Evolutionary conservation across 805 yeast species (phyloP).

Genomic region (Cyberlindnera mycetangii): DNA sequence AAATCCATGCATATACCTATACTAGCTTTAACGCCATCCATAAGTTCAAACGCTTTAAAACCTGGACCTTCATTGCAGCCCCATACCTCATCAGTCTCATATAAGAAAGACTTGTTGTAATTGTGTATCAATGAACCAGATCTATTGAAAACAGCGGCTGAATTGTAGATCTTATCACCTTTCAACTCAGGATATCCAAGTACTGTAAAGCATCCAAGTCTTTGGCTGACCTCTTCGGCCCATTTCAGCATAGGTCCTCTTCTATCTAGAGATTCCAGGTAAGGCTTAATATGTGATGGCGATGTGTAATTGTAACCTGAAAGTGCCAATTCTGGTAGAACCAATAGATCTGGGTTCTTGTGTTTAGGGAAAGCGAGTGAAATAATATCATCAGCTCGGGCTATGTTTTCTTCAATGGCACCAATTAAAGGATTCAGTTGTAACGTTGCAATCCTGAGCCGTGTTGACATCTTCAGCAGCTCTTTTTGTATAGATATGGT

Average conservation of each 20-base stretch:
- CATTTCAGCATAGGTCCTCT: conserved; percentile 51
- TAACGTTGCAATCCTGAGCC: conserved; percentile 57
- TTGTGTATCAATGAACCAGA: conserved; percentile 56
- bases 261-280: conserved; percentile 42
- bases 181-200: conserved; percentile 76
- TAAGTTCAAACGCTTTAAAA: conserved; percentile 46
- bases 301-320: conserved; percentile 75
- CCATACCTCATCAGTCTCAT: conserved; percentile 78
- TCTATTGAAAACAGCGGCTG: conserved; percentile 64
- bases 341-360: conserved; percentile 55
- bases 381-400: conserved; percentile 38
- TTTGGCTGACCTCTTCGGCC: conserved; percentile 52
- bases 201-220: conserved; percentile 60
- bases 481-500: no score
- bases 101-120: conserved; percentile 75
- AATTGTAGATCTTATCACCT: conserved; percentile 50
- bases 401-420: conserved; percentile 49
- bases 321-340: conserved; percentile 80
- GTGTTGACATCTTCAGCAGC: conserved; percentile 4
- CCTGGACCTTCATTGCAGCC: conserved; percentile 67
- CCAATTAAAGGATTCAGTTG: conserved; percentile 70
- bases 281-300: conserved; percentile 50
- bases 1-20: conserved; percentile 95
- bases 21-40: conserved; percentile 40
- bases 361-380: conserved; percentile 22